phyloP scores from a whole-genome alignment of 768 basidiomycete species.

The Termitomyces sp. region DNA sequence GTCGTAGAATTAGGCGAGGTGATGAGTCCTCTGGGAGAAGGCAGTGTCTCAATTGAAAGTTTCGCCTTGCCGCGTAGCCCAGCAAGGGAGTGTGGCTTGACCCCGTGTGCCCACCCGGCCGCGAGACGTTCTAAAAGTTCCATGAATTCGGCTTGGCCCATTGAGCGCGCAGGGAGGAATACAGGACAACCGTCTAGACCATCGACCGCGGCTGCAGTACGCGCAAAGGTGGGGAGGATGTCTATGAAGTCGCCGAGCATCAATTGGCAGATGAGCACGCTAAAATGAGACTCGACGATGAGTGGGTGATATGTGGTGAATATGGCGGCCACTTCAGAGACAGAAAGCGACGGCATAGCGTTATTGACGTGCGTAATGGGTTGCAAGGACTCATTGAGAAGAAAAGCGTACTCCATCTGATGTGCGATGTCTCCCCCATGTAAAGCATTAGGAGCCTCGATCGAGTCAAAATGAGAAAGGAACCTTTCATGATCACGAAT shows the following conservation, averaged over 20 bases:
- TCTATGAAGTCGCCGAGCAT: slow-evolving; percentile 73
- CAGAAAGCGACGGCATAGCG: slow-evolving; percentile 21
- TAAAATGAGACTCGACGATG: slow-evolving; percentile 84
- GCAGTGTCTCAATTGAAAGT: slow-evolving; percentile 12
- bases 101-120: slow-evolving; percentile 67
- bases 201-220: slow-evolving; percentile 67
- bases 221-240: slow-evolving; percentile 62
- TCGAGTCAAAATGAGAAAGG: slow-evolving; percentile 75
- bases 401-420: slow-evolving; percentile 64
- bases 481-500: slow-evolving; percentile 86
- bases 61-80: slow-evolving; percentile 20
- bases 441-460: slow-evolving; percentile 42
- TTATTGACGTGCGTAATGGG: slow-evolving; percentile 47
- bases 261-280: slow-evolving; percentile 68
- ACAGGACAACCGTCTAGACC: slow-evolving; percentile 87
- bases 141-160: slow-evolving; percentile 88
- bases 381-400: slow-evolving; percentile 64
- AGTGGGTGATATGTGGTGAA: slow-evolving; percentile 92
- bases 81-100: slow-evolving; percentile 52
- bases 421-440: slow-evolving; percentile 44
- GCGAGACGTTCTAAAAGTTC: slow-evolving; percentile 83
- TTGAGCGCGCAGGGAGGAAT: slow-evolving; percentile 82
- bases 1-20: background rate
- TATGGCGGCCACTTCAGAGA: slow-evolving; percentile 50
- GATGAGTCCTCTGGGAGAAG: slow-evolving; percentile 6